Evolutionary conservation across 31 red algal genomes (phyloP).

Genomic region (Asparagopsis taxiformis): DNA sequence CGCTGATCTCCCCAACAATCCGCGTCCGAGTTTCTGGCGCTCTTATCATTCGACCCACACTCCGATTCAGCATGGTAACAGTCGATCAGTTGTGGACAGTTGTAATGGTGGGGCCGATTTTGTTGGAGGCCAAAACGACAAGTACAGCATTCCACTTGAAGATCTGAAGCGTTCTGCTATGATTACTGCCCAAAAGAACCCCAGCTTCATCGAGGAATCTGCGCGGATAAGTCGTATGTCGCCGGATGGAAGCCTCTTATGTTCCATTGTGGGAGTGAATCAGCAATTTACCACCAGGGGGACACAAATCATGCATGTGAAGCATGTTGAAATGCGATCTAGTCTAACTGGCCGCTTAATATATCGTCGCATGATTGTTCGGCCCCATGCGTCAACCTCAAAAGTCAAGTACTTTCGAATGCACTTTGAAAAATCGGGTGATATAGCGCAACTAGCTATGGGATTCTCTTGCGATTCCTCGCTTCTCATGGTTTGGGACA

Average conservation of each 20-base stretch:
- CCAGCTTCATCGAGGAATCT: background rate
- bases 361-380: slow-evolving; percentile 31
- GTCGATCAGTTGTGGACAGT: background rate
- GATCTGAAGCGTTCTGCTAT: background rate
- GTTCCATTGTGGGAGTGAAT: slow-evolving; percentile 33
- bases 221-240: slow-evolving; percentile 56
- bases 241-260: slow-evolving; percentile 56
- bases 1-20: slow-evolving; percentile 57
- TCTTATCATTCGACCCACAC: background rate
- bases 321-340: slow-evolving; percentile 70
- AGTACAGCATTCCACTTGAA: background rate
- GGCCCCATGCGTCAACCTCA: background rate
- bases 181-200: background rate
- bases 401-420: slow-evolving; percentile 6
- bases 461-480: slow-evolving; percentile 62
- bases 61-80: background rate
- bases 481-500: slow-evolving; percentile 60
- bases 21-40: background rate
- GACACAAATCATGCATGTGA: background rate
- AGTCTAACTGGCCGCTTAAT: slow-evolving; percentile 51
- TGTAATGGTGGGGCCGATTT: background rate
- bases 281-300: background rate
- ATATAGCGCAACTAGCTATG: slow-evolving; percentile 35
- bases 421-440: slow-evolving; percentile 48
- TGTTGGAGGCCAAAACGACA: background rate